Conservation (phyloP, 345 rosid genomes). For the Corchorus olitorius region DNA sequence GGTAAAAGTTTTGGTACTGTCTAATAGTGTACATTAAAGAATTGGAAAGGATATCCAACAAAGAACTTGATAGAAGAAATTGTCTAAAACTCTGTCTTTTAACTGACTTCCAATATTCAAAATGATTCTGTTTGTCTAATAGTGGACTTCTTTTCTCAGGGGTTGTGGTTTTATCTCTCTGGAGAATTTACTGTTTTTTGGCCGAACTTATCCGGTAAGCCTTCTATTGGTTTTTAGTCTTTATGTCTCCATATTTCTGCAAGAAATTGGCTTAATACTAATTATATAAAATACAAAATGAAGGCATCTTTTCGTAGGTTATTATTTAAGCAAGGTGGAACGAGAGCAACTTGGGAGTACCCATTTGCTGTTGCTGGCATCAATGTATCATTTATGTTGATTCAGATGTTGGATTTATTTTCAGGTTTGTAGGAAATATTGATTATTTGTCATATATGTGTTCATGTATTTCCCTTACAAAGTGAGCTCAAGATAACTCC, state of each 20-base stretch:
- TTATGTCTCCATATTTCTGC: constrained; percentile 14
- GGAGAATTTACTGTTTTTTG: constrained; percentile 86
- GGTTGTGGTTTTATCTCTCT: constrained; percentile 90
- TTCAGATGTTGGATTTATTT: constrained; percentile 87
- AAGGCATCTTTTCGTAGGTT: constrained; percentile 96
- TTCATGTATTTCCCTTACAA: background rate
- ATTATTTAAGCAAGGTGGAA: constrained; percentile 82
- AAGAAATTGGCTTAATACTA: constrained; percentile 36
- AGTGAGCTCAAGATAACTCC: background rate
- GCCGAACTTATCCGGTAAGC: constrained; percentile 84
- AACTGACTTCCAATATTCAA: background rate
- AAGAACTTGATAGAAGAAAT: no score
- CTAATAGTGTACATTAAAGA: background rate
- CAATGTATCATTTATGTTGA: constrained; percentile 88
- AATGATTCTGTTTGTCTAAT: background rate
- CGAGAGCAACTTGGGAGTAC: constrained; percentile 91
- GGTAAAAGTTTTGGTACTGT: background rate
- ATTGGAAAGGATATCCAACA: background rate
- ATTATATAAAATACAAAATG: constrained; percentile 54
- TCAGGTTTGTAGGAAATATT: constrained; percentile 46
- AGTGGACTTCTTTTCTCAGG: constrained; percentile 42
- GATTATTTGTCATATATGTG: background rate
- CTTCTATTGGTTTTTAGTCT: constrained; percentile 5
- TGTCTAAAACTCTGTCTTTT: no score
- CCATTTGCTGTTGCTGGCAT: constrained; percentile 99